Evolutionary conservation across 2,329 filamentous ascomycete genomes (phyloP).

Genomic region (Pseudogymnoascus sp.): DNA sequence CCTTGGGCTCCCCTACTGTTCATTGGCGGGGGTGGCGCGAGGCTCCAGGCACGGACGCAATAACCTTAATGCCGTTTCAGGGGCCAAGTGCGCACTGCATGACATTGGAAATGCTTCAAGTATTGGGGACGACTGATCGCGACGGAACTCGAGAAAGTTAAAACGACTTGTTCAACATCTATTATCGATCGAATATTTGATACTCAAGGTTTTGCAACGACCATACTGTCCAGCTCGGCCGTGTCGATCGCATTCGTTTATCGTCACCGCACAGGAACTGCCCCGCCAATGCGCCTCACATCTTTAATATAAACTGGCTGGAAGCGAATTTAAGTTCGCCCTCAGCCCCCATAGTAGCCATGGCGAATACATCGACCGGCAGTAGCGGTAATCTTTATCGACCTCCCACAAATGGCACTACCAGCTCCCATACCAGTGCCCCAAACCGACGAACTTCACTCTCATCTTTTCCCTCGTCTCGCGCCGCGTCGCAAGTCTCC

Average conservation of each 20-base stretch:
- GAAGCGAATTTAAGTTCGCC: background rate
- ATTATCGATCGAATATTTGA: background rate
- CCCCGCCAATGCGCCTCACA: conserved; percentile 6
- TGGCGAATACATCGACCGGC: background rate
- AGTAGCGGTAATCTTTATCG: conserved; percentile 22
- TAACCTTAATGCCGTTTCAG: conserved; percentile 8
- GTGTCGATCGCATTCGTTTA: background rate
- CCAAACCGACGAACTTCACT: conserved; percentile 47
- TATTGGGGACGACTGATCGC: background rate
- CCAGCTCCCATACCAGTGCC: conserved; percentile 27
- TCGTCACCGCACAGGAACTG: background rate
- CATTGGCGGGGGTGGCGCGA: background rate
- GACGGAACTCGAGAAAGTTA: background rate
- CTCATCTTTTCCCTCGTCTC: conserved; percentile 52
- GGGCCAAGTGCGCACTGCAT: conserved; percentile 8
- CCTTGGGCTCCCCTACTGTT: background rate
- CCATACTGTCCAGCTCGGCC: background rate
- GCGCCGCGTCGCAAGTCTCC: conserved; percentile 51
- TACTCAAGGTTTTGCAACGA: background rate
- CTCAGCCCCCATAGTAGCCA: background rate
- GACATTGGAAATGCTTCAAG: conserved; percentile 8
- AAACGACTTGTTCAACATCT: background rate
- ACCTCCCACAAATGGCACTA: conserved; percentile 31
- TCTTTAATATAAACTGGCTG: background rate
- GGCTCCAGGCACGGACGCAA: conserved; percentile 4